Percentiles rank a stretch among this genome's conserved stretches.
Evolutionary conservation across 257 asterid species (phyloP).

Genomic region (Primulina tabacum): DNA sequence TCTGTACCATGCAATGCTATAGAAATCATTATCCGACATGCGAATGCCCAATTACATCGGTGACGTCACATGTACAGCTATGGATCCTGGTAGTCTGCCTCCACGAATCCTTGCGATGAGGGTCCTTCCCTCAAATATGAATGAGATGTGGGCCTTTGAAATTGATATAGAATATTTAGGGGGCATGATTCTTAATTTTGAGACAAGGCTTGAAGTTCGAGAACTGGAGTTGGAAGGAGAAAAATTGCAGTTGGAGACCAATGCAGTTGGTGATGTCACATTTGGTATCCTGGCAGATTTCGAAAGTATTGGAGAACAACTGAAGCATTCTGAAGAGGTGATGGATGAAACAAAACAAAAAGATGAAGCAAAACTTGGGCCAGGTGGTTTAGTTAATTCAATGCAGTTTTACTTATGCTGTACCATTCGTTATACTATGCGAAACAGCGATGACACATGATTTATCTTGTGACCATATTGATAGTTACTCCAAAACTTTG

Average conservation of each 20-base stretch:
- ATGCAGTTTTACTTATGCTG: neutral
- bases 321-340: conserved; percentile 51
- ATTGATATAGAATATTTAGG: conserved; percentile 80
- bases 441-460: conserved; percentile 1
- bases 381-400: conserved; percentile 36
- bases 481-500: conserved; percentile 4
- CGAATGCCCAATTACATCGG: conserved; percentile 82
- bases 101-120: conserved; percentile 85
- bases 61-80: conserved; percentile 71
- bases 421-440: neutral
- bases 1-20: conserved; percentile 25
- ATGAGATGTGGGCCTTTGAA: conserved; percentile 86
- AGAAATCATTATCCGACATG: conserved; percentile 78
- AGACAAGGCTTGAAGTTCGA: conserved; percentile 83
- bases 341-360: conserved; percentile 35
- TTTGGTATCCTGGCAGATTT: conserved; percentile 79
- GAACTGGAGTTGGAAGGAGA: conserved; percentile 69
- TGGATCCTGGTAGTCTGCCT: conserved; percentile 82
- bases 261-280: conserved; percentile 55
- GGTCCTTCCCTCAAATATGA: conserved; percentile 81
- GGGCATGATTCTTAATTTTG: conserved; percentile 64
- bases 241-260: conserved; percentile 39
- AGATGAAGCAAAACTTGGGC: conserved; percentile 43
- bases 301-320: conserved; percentile 49
- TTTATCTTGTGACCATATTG: conserved; percentile 11